Base-by-base conservation (phyloP, 805 yeast genomes). In the Yarrowia yakushimensis region DNA sequence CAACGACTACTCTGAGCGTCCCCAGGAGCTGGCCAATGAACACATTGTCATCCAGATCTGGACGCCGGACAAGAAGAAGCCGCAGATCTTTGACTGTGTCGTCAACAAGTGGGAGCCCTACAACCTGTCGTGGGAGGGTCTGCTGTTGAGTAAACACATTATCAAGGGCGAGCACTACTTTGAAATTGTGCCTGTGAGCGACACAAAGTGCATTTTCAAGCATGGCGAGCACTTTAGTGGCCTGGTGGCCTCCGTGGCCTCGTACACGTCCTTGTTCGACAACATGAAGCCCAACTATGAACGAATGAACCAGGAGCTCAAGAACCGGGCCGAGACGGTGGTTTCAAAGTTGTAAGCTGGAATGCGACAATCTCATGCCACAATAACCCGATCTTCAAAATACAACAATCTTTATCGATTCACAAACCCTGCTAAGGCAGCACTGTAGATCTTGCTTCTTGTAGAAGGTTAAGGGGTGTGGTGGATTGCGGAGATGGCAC, bases 151-250 rank as follows among this genome's bases (percentile, higher is more conserved):
- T 23, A 41, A 55, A 30, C 39, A 55, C 39, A n/a, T 55, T 34
- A 55, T 55, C 37, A 27, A 39, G 7, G 61, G 61, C 18, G 46
- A 55, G 28, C 61, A 55, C 61, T 55, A 34, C 39, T 55, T 55
- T 27, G 48, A 55, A 17, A 55, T 55, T 20, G 61, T 34, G 37
- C 48, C 61, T 12, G 39, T 39, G 46, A 41, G 61, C 34, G 48
- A 39, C 4, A 22, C 18, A 20, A 28, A 28, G 36, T 55, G 61
- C 39, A 30, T 55, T 28, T 55, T 55, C 48, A 55, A 55, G 61
- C 61, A 55, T 18, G 61, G 61, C 22, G 61, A 55, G 31, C 11
- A 28, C 28, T 55, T 55, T 17, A 27, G 22, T n/a, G 61, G 61
- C 13, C 22, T 12, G 6, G 48, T 41, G 11, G 48, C 61, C 61